Percentiles rank a stretch among this genome's conserved stretches.
These are phyloP conservation scores for Myxozyma vanderwaltii DNA, from an alignment of 805 yeast genomes.

Conservation along the genomic window DNA sequence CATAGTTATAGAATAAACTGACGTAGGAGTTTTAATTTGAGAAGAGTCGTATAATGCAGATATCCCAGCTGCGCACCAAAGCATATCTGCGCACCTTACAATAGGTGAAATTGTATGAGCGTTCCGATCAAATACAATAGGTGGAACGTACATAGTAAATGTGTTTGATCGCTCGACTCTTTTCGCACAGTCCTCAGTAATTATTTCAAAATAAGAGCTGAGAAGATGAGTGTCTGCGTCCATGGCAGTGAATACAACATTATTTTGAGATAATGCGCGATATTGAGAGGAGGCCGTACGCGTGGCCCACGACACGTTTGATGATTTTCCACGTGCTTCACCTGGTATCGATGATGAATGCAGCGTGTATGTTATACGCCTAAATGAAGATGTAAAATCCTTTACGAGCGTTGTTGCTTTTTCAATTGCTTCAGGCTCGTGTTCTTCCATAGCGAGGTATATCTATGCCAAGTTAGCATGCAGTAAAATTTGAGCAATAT, in stretches of 20 bases:
- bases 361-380: conserved; percentile 21
- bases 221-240: conserved; percentile 36
- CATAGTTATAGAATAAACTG: conserved; percentile 33
- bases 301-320: conserved; percentile 35
- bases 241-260: conserved; percentile 32
- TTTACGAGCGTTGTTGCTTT: conserved; percentile 18
- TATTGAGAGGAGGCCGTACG: conserved; percentile 19
- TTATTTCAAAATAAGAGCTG: conserved; percentile 22
- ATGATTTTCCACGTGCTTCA: conserved; percentile 34
- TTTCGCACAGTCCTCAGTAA: conserved; percentile 12
- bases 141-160: conserved; percentile 29
- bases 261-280: background rate
- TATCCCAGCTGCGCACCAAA: conserved; percentile 35
- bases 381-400: conserved; percentile 19
- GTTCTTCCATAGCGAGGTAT: conserved; percentile 31
- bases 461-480: too few relatives aligned
- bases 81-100: conserved; percentile 34
- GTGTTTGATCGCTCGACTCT: background rate
- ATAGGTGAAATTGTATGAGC: conserved; percentile 30
- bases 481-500: too few relatives aligned
- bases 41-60: conserved; percentile 32
- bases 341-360: conserved; percentile 30
- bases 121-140: conserved; percentile 35
- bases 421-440: conserved; percentile 17
- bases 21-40: conserved; percentile 30